Evolutionary conservation across 225 moss, liverwort and hornwort species (phyloP).

Genomic region (Pseudoscleropodium purum): DNA sequence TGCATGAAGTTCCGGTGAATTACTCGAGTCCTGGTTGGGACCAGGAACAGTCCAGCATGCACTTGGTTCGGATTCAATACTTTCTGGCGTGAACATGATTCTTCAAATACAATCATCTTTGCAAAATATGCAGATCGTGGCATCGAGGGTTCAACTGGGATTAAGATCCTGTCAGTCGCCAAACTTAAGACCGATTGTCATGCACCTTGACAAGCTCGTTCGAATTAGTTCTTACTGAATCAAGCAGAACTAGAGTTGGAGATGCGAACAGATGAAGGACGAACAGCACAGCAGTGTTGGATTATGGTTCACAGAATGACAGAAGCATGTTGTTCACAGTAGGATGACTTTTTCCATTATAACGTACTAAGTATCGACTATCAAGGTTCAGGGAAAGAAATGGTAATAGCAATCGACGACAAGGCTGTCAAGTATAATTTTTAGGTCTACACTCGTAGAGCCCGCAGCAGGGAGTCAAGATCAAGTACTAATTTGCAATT

Average conservation of each 20-base stretch:
- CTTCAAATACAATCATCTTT: no score
- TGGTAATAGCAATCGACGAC: not conserved
- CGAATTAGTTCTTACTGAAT: not conserved
- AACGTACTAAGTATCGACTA: no score
- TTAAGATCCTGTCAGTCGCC: not conserved
- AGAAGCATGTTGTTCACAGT: not conserved
- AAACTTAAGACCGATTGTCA: not conserved
- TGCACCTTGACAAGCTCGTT: not conserved
- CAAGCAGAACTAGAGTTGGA: not conserved
- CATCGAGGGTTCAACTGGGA: not conserved
- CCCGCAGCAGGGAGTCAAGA: no score
- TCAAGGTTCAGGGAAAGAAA: not conserved
- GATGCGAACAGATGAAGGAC: not conserved
- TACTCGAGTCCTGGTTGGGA: not conserved
- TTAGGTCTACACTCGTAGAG: no score
- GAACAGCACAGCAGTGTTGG: not conserved
- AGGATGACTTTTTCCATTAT: not conserved
- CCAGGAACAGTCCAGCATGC: not conserved
- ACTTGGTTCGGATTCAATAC: not conserved
- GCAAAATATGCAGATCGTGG: not conserved
- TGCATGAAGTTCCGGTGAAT: not conserved
- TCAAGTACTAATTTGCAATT: no score
- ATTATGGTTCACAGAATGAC: not conserved
- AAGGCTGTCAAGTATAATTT: not conserved
- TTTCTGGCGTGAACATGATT: no score